A percentile compares a stretch with the other conserved stretches of the same genome.
Evolutionary conservation across 2,329 filamentous ascomycete genomes (phyloP).

Genomic region (Dactylellina drechsleri): DNA sequence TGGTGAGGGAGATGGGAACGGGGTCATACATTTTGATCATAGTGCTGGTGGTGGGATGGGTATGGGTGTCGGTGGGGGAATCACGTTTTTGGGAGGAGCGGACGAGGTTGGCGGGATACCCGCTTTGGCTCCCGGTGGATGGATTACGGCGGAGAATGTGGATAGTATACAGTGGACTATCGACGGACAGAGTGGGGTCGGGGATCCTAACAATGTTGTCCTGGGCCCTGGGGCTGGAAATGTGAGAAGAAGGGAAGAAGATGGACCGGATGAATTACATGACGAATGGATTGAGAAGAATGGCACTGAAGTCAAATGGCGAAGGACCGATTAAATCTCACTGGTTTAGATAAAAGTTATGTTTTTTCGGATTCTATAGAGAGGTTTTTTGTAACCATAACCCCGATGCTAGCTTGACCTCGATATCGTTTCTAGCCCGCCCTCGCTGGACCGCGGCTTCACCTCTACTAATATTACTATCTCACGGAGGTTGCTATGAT

Average conservation of each 20-base stretch:
- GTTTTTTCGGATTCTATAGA: background rate
- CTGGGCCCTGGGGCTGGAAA: conserved; percentile 47
- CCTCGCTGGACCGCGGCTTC: too few relatives aligned
- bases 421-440: too few relatives aligned
- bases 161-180: conserved; percentile 51
- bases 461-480: too few relatives aligned
- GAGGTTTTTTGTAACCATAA: background rate
- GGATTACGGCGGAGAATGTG: conserved; percentile 54
- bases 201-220: conserved; percentile 36
- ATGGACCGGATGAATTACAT: conserved; percentile 9
- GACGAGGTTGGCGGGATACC: conserved; percentile 54
- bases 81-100: conserved; percentile 45
- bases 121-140: conserved; percentile 48
- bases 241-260: conserved; percentile 37
- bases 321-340: conserved; percentile 33
- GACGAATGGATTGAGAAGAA: conserved; percentile 22
- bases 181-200: conserved; percentile 43
- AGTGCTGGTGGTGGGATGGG: background rate
- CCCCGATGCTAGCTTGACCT: too few relatives aligned
- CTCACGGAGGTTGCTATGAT: too few relatives aligned
- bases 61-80: conserved; percentile 14
- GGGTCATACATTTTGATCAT: conserved; percentile 50
- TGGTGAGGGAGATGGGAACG: conserved; percentile 20
- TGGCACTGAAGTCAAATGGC: conserved; percentile 34
- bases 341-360: background rate